Base-by-base conservation (phyloP, 345 rosid species). In the Pistacia vera region DNA sequence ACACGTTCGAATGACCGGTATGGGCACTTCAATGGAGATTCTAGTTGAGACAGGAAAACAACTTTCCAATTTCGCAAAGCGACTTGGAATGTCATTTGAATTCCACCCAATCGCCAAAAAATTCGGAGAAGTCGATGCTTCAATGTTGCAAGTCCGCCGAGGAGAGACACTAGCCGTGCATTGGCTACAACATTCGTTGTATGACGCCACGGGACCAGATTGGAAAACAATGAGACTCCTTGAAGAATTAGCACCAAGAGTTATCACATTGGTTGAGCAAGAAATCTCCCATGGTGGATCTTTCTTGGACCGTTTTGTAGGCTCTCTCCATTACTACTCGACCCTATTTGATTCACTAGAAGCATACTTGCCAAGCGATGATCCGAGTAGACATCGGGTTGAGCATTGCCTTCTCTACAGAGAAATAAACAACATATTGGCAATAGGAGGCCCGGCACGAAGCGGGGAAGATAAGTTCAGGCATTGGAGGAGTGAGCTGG, bases 341-440 rank as follows among this genome's bases (percentile, higher is more conserved):
- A 84, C 93, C 55, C 7, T 89, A 5, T 91, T 91, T 25, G 95
- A 91, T 74, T 89, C 95, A 0, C 86, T 87, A 0, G 93, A 91
- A 14, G 93, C 89, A 1, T 85, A 72, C 64, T 65, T 85, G 28
- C 72, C 79, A 0, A 49, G 77, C 17, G 89, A 91, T 18, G 90
- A 91, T 66, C 75, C 80, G 0, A 75, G 74, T 74, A 61, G 95
- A 72, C 82, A 87, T 41, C 72, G 49, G 1, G 84, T 89, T 2
- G 95, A 91, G 78, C 90, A 87, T 36, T 79, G 83, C 78, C 83
- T 89, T 14, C 74, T 91, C 28, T 68, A 81, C 33, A 78, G 81
- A 73, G 95, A 89, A 73, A 89, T 91, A 62, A 85, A 87, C 83
- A 91, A 91, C 71, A 82, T 89, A 51, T 63, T 91, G 83, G 93